Conservation (phyloP, 805 yeast species). For the Spathaspora sp. region DNA sequence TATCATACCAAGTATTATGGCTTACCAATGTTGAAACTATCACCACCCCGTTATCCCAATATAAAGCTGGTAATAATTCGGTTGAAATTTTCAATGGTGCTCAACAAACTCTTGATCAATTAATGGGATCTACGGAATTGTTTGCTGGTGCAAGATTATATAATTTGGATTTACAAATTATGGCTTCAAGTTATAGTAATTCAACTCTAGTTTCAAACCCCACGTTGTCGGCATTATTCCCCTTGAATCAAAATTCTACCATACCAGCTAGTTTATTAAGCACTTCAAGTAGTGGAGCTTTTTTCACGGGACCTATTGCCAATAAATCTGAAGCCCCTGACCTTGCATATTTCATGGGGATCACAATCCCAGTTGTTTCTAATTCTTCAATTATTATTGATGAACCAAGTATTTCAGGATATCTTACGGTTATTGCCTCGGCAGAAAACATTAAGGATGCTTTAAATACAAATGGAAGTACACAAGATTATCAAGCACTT, state of each 20-base stretch:
- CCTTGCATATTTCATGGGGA: constrained; percentile 54
- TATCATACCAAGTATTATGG: constrained; percentile 67
- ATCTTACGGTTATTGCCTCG: constrained; percentile 51
- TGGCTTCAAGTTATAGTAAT: constrained; percentile 35
- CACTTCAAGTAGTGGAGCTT: constrained; percentile 11
- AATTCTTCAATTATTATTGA: constrained; percentile 61
- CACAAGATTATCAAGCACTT: constrained; percentile 11
- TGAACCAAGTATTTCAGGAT: constrained; percentile 65
- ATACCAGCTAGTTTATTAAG: constrained; percentile 43
- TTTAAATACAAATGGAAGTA: constrained; percentile 16
- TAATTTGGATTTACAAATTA: constrained; percentile 50
- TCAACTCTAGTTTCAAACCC: constrained; percentile 21
- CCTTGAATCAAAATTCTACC: constrained; percentile 43
- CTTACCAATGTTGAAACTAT: constrained; percentile 59
- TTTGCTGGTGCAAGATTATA: constrained; percentile 66
- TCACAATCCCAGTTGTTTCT: constrained; percentile 73
- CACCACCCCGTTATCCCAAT: constrained; percentile 55
- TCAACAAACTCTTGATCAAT: constrained; percentile 47
- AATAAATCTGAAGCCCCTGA: constrained; percentile 30
- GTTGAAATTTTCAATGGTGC: constrained; percentile 41
- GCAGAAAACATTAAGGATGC: constrained; percentile 31
- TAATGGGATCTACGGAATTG: constrained; percentile 58
- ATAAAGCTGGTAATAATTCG: constrained; percentile 71
- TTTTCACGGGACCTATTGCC: constrained; percentile 61
- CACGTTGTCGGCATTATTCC: constrained; percentile 40